Conservation (phyloP, 2,329 filamentous ascomycete species). For the Aspergillus jensenii region DNA sequence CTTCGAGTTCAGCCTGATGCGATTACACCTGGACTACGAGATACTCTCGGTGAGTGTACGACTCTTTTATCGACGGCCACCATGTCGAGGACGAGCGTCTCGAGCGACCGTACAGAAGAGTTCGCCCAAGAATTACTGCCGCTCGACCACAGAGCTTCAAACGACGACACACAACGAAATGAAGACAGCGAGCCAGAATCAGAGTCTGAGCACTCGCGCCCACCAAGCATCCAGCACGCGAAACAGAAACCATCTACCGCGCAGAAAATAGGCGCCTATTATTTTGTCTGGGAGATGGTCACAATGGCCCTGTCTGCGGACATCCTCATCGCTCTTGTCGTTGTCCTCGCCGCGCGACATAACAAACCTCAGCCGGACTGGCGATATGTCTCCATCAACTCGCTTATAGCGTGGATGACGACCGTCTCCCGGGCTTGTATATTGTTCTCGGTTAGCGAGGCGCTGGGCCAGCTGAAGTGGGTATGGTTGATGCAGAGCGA, state of each 20-base stretch:
- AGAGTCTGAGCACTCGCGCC: background rate
- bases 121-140: too few species aligned
- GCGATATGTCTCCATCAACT: slow-evolving; percentile 15
- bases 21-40: too few species aligned
- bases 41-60: too few species aligned
- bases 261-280: background rate
- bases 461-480: slow-evolving; percentile 19
- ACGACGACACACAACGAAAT: background rate
- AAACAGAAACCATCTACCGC: background rate
- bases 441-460: slow-evolving; percentile 13
- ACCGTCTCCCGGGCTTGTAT: slow-evolving; percentile 15
- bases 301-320: background rate
- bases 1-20: too few species aligned
- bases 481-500: slow-evolving; percentile 15
- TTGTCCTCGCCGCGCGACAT: slow-evolving; percentile 10
- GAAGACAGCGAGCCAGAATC: background rate
- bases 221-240: background rate
- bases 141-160: too few species aligned
- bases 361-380: slow-evolving; percentile 13
- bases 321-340: slow-evolving; percentile 8
- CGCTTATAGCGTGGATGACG: slow-evolving; percentile 18
- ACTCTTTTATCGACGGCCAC: too few species aligned
- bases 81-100: too few species aligned
- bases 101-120: too few species aligned
- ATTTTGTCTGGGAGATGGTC: background rate